Percentiles rank a stretch among this genome's conserved stretches.
Evolutionary conservation across 2,329 filamentous ascomycete genomes (phyloP).

Genomic region (Incumbomyces delicatus): DNA sequence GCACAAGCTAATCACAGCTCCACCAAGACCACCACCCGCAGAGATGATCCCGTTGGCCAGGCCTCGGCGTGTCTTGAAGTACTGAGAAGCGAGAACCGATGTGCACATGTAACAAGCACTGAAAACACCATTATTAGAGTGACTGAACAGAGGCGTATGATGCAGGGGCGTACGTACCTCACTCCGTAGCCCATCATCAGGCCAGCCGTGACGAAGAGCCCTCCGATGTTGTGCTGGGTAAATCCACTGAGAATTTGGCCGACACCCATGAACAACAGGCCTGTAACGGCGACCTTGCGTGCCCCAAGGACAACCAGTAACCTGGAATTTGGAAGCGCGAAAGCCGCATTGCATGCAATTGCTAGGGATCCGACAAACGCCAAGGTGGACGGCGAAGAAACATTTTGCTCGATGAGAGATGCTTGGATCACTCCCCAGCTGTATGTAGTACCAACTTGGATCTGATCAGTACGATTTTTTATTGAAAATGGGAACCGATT

Average conservation of each 20-base stretch:
- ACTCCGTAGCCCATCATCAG: constrained; percentile 37
- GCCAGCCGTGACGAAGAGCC: constrained; percentile 40
- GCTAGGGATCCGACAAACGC: constrained; percentile 50
- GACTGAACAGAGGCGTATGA: constrained; percentile 12
- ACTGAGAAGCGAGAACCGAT: constrained; percentile 42
- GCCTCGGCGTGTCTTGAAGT: constrained; percentile 44
- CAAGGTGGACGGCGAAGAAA: constrained; percentile 43
- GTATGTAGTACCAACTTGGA: constrained; percentile 33
- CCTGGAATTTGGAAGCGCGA: constrained; percentile 44
- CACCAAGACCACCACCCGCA: constrained; percentile 47
- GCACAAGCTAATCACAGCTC: constrained; percentile 42
- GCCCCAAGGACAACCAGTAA: constrained; percentile 43
- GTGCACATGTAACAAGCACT: constrained; percentile 34
- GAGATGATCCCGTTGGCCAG: constrained; percentile 47
- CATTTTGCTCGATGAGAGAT: constrained; percentile 41
- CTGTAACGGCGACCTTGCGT: constrained; percentile 37
- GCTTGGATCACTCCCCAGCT: constrained; percentile 53
- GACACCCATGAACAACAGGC: constrained; percentile 42
- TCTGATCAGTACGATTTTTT: neutral
- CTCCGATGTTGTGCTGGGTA: constrained; percentile 33
- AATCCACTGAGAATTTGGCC: constrained; percentile 41
- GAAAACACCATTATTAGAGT: neutral
- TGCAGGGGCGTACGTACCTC: constrained; percentile 21
- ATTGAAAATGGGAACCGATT: neutral
- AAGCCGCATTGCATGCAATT: constrained; percentile 40